Evolutionary conservation across 2,329 filamentous ascomycete genomes (phyloP).

Genomic region (Cylindrodendrum hubeiense): DNA sequence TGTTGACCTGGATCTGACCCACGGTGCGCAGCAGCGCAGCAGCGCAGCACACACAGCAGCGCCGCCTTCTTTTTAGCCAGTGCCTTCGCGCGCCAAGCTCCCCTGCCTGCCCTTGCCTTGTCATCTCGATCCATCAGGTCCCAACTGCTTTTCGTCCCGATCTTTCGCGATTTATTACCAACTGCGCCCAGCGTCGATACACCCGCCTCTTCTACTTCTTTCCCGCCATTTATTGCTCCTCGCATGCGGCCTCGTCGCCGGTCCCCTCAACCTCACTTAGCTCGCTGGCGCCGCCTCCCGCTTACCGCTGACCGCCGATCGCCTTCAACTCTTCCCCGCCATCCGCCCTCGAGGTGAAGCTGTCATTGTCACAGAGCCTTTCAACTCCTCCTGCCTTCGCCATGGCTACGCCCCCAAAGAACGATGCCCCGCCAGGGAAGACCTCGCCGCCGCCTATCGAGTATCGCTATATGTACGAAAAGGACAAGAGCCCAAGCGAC

Average conservation of each 20-base stretch:
- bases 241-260: conserved; percentile 19
- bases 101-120: conserved; percentile 9
- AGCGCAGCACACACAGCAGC: background rate
- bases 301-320: conserved; percentile 37
- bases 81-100: conserved; percentile 15
- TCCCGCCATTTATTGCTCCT: background rate
- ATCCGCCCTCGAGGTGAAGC: conserved; percentile 39
- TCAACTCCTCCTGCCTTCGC: conserved; percentile 13
- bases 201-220: background rate
- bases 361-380: conserved; percentile 13
- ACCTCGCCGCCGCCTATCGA: conserved; percentile 43
- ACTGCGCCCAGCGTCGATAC: conserved; percentile 4
- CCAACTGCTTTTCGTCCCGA: conserved; percentile 14
- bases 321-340: conserved; percentile 35
- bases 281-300: background rate
- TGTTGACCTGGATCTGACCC: conserved; percentile 12
- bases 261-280: background rate
- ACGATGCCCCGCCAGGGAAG: conserved; percentile 37
- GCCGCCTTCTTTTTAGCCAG: background rate
- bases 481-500: conserved; percentile 75
- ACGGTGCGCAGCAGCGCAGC: conserved; percentile 9
- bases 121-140: conserved; percentile 17
- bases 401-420: conserved; percentile 44
- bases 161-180: conserved; percentile 13
- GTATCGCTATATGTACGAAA: conserved; percentile 77